Evolutionary conservation across 768 basidiomycete genomes (phyloP).

Genomic region (Dacryopinax spathularia): DNA sequence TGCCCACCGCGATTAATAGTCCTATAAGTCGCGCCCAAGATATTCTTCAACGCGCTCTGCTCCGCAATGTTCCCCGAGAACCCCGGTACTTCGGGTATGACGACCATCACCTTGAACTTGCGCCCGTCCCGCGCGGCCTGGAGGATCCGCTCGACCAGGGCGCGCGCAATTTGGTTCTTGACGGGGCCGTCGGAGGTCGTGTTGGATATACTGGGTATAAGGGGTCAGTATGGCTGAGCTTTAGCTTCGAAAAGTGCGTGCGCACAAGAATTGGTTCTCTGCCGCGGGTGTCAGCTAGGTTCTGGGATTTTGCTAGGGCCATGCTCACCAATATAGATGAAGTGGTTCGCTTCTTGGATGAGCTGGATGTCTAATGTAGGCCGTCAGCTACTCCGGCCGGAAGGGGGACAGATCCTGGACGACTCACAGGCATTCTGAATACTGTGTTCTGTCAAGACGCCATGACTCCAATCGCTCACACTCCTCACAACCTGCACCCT

Average conservation of each 20-base stretch:
- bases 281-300: conserved; percentile 8
- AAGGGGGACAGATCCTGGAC: background rate
- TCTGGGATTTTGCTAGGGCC: conserved; percentile 1
- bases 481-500: conserved; percentile 72
- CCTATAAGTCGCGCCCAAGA: conserved; percentile 78
- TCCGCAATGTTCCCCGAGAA: conserved; percentile 73
- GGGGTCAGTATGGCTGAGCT: background rate
- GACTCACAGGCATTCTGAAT: conserved; percentile 85
- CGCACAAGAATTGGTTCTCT: conserved; percentile 83
- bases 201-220: conserved; percentile 59
- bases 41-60: conserved; percentile 50
- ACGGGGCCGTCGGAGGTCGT: conserved; percentile 52
- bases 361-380: conserved; percentile 46
- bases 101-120: conserved; percentile 77
- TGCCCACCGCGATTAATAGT: conserved; percentile 81
- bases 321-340: conserved; percentile 74
- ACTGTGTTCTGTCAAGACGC: conserved; percentile 75
- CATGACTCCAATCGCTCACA: conserved; percentile 88
- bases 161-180: conserved; percentile 68
- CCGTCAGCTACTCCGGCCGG: background rate
- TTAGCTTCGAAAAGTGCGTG: conserved; percentile 2
- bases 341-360: conserved; percentile 74
- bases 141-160: conserved; percentile 73
- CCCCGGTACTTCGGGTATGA: conserved; percentile 83
- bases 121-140: conserved; percentile 51